phyloP scores from a whole-genome alignment of 257 asterid species.

The Solanum ossicruentum region DNA sequence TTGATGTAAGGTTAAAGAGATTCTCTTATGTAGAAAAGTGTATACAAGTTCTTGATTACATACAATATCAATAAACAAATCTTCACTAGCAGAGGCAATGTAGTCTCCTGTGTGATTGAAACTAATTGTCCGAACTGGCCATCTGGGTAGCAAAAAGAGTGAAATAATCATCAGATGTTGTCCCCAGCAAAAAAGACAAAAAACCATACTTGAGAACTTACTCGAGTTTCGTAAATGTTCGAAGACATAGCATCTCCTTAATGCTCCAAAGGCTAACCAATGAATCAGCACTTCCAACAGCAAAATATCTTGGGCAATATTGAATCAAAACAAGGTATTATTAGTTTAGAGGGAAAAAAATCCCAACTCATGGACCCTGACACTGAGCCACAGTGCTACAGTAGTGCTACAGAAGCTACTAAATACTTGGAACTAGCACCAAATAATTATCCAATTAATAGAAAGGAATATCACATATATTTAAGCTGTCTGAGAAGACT shows the following conservation, averaged over 20 bases:
- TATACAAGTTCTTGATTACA: slow-evolving; percentile 10
- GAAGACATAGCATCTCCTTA: slow-evolving; percentile 90
- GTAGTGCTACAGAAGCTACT: neutral
- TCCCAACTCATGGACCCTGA: neutral
- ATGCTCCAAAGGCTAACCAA: slow-evolving; percentile 93
- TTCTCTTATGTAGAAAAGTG: neutral
- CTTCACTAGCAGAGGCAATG: slow-evolving; percentile 96
- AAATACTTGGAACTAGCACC: neutral
- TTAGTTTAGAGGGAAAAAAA: neutral
- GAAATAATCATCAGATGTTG: neutral
- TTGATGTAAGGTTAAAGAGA: neutral
- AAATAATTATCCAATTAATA: neutral
- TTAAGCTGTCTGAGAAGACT: neutral
- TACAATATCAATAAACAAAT: slow-evolving; percentile 88
- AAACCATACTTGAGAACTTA: slow-evolving; percentile 20
- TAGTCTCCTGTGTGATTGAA: slow-evolving; percentile 90
- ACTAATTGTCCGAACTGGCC: slow-evolving; percentile 98
- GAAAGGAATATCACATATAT: neutral
- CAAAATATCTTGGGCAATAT: slow-evolving; percentile 53
- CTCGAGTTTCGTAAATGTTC: slow-evolving; percentile 92
- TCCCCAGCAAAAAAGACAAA: neutral
- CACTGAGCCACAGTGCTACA: too few relatives aligned
- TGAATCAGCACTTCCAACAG: slow-evolving; percentile 99
- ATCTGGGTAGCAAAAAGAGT: slow-evolving; percentile 21
- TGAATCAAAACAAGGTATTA: neutral